Evolutionary conservation across 2,329 filamentous ascomycete species (phyloP), one percentile per base, ranked within the genome.

Genomic region (Teratosphaeria zuluensis): DNA sequence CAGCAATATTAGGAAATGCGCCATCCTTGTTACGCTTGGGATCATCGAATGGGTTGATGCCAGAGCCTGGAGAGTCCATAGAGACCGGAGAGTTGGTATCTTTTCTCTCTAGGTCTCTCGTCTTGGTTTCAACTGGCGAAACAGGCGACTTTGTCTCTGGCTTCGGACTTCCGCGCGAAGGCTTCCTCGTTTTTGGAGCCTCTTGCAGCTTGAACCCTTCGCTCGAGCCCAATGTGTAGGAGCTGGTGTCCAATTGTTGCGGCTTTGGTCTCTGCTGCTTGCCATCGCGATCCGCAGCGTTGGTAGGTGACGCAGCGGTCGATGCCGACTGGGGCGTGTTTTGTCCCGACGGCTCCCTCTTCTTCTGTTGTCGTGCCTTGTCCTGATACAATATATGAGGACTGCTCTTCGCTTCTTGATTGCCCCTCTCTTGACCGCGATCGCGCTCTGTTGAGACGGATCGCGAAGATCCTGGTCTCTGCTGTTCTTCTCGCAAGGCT

Each of bases 331-430:
- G 62, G 4, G 68, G 67, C 16, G 68, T 69, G 53, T 62, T 66
- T 32, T 57, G 56, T 5, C 63, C 68, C 6, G 68, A 69, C 1
- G 62, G 61, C 14, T 70, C 63, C 30, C 66, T 63, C 59, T 68
- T 71, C 38, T 84, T 83, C 4, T 80, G 74, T 61, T 84, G 80
- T 52, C 88, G 83, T 1, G 84, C 84, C 73, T 92, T 94, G 68
- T 95, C 90, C 71, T 95, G 90, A 70, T 91, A 95, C 24, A 90
- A 88, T 66, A 95, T 95, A 68, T 96, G 91, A n/a, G 91, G 90
- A 16, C 89, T 91, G 1, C 63, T 58, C 57, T 85, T 60, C 14
- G 32, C 6, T 76, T 70, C 55, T 69, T 75, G 65, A 38, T 67
- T 67, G 11, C 58, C 54, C n/a, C 59, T 64, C 42, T 48, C 28